Evolutionary conservation across 2,329 filamentous ascomycete species (phyloP).

Genomic region (Pseudopyricularia javanii): DNA sequence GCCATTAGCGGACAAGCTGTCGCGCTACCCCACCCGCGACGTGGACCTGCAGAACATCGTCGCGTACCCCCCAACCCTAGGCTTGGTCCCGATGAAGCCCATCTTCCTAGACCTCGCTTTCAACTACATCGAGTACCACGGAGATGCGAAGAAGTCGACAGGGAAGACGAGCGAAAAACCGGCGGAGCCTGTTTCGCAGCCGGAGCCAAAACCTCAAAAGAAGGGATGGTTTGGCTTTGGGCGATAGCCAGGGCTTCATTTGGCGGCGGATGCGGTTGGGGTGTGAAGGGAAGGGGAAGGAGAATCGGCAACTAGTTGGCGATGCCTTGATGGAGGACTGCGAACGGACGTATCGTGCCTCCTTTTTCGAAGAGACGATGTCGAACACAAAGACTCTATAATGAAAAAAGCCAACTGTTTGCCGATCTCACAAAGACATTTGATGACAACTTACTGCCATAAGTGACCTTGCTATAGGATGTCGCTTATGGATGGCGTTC

Average conservation of each 20-base stretch:
- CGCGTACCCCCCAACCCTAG: constrained; percentile 72
- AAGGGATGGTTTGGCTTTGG: constrained; percentile 71
- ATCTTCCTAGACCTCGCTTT: constrained; percentile 93
- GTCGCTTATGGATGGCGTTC: too few relatives aligned
- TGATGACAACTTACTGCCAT: background rate
- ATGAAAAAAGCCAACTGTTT: background rate
- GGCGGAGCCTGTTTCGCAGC: constrained; percentile 7
- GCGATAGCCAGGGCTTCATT: constrained; percentile 20
- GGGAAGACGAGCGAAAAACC: constrained; percentile 11
- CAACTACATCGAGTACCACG: constrained; percentile 93
- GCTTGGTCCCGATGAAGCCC: constrained; percentile 81
- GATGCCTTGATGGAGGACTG: background rate
- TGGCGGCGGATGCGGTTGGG: background rate
- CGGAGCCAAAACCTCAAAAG: constrained; percentile 41
- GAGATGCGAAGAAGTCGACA: constrained; percentile 26
- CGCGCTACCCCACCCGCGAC: constrained; percentile 55
- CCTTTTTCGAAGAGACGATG: background rate
- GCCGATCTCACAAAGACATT: background rate
- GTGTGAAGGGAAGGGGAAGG: background rate
- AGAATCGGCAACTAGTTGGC: background rate
- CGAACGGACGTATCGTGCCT: background rate
- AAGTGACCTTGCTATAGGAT: too few relatives aligned
- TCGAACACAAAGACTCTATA: background rate
- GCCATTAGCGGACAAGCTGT: constrained; percentile 63
- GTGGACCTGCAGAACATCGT: constrained; percentile 74